Evolutionary conservation across 257 asterid genomes (phyloP), one percentile per base, ranked within the genome.

Genomic region (Anisodus tanguticus): DNA sequence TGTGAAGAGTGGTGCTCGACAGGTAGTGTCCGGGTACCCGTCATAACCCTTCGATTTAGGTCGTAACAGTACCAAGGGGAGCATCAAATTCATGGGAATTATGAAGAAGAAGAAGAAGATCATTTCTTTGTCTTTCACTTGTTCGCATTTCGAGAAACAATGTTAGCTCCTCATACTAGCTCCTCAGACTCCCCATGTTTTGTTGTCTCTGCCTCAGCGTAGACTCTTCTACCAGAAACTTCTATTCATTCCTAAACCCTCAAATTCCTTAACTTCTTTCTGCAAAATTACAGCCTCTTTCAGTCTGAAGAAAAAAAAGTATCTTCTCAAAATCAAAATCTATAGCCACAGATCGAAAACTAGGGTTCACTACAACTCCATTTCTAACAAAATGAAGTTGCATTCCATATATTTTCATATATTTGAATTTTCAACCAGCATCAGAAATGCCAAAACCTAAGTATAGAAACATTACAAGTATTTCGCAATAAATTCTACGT

Each of bases 111-210:
- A 93, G 97, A 89, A 90, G 92, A 88, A 93, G 97, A 89, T 90
- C 88, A 85, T 87, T 88, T 87, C 94, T 88, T 89, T 92, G 97
- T 84, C 91, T 94, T 88, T 94, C 97, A 26, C 92, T 93, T 84
- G 68, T 91, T 85, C 97, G 90, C 98, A 94, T 93, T 89, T 94
- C 97, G 39, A 95, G 91, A 85, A 94, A 94, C 90, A 94, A 86
- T 49, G 95, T 95, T 87, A 94, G 91, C 79, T 94, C 97, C 84
- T 94, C 96, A 78, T 94, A 97, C 86, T 88, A 87, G 64, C 87
- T 69, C 85, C 95, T 91, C 88, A 92, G 82, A 83, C 90, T 89
- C 77, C 93, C 93, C 89, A 90, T 86, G 60, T 4, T 55, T 67
- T 85, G 88, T 74, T 90, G 91, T 89, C 93, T 90, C 86, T 91